Base-by-base conservation (phyloP, 345 rosid species). In the Eucalyptus rudis region DNA sequence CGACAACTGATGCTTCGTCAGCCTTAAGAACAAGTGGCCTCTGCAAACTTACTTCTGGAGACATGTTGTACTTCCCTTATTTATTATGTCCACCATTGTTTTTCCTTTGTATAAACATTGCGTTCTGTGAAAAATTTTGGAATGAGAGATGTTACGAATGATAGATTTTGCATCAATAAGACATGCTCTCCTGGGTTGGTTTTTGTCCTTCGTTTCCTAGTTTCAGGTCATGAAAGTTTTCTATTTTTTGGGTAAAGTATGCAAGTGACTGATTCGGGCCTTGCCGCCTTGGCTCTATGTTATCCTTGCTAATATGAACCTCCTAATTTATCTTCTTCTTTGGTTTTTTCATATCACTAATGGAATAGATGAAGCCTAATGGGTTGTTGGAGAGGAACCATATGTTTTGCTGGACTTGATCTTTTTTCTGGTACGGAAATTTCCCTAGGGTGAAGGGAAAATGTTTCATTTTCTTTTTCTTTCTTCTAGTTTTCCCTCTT, bases 111-210 rank as follows among this genome's bases (percentile, higher is more conserved):
- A 93, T 91, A 93, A 95, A 91, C 93, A 40, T 90, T 59, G 83
- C 89, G 79, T 88, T 87, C 87, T 89, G 90, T 94, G 93, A 89
- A 93, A 90, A 92, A 31, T 95, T 95, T 95, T 95, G 96, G 90
- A 66, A 47, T 87, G 51, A 87, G 49, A 68, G 50, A 50, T 49
- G 62, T 58, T 58, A 51, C 66, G 52, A 51, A 44, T 91, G 88
- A 89, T 68, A 80, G 49, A 47, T 45, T 92, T 64, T 86, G 87
- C 88, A 54, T 44, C 47, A 86, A 87, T 86, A 31, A 51, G 19
- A 9, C 17, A 19, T 25, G 62, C n/a, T 19, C 66, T 40, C 44
- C 84, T 22, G 9, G 84, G 84, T 76, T 40, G 87, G 44, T 19
- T 86, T 51, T 36, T 86, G 24, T 47, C 29, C 33, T 49, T 50